Evolutionary conservation across 129 eudicot genomes (phyloP).

Genomic region (Chrysanthemum makinoi): DNA sequence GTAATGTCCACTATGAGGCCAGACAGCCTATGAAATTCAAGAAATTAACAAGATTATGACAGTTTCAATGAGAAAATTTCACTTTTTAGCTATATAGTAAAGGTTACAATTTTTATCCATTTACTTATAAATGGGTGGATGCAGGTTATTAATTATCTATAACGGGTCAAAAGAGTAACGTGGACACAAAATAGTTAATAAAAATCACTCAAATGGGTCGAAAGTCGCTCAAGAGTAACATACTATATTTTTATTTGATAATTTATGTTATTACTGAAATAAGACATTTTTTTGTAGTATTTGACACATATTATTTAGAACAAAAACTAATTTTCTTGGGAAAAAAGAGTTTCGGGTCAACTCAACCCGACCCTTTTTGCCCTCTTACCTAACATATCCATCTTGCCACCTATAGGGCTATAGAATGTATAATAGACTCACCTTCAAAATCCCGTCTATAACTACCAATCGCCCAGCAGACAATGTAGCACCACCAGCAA

Average conservation of each 20-base stretch:
- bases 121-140: not conserved
- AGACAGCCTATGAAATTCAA: constrained; percentile 55
- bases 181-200: not conserved
- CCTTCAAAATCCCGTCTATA: constrained; percentile 66
- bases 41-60: constrained; percentile 15
- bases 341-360: not conserved
- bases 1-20: constrained; percentile 98
- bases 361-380: not conserved
- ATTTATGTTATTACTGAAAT: not conserved
- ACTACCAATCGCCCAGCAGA: constrained; percentile 79
- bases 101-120: not conserved
- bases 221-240: not conserved
- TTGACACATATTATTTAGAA: not conserved
- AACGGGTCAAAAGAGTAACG: not conserved
- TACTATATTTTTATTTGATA: not conserved
- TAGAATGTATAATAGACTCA: constrained; percentile 14
- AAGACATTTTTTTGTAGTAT: not conserved
- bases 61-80: not conserved
- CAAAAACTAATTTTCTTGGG: not conserved
- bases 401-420: not conserved
- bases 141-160: not conserved
- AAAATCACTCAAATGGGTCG: not conserved
- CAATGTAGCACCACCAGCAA: constrained; percentile 92
- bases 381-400: constrained; percentile 1
- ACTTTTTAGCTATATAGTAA: not conserved